These are phyloP conservation scores for Backusella parvicylindrica DNA, from an alignment of 192 early-diverging fungal species.

Conservation along the genomic window DNA sequence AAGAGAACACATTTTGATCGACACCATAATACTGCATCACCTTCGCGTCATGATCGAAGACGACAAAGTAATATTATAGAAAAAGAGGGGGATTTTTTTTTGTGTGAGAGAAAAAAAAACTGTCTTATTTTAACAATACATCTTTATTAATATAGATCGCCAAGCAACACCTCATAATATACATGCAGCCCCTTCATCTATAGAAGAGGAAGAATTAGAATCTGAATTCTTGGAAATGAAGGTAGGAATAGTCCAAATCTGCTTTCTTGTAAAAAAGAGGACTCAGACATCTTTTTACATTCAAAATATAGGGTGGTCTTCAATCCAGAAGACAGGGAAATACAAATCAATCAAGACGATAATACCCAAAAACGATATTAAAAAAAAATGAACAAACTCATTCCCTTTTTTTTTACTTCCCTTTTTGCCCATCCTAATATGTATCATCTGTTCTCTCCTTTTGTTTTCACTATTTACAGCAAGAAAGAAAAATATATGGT, in stretches of 20 bases:
- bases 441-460: neutral
- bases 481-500: neutral
- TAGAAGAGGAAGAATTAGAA: slow-evolving; percentile 33
- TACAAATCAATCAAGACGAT: slow-evolving; percentile 12
- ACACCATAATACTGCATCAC: neutral
- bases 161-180: slow-evolving; percentile 21
- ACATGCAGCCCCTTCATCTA: slow-evolving; percentile 20
- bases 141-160: slow-evolving; percentile 17
- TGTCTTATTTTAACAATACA: neutral
- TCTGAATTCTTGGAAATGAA: slow-evolving; percentile 29
- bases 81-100: too few relatives aligned
- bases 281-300: neutral
- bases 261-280: neutral
- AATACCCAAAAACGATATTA: neutral
- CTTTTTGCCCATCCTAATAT: neutral
- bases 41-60: slow-evolving; percentile 20
- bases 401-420: neutral
- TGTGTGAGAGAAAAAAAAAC: neutral
- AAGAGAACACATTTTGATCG: slow-evolving; percentile 16
- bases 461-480: neutral
- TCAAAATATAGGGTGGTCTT: neutral
- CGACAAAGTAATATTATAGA: slow-evolving; percentile 14
- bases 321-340: slow-evolving; percentile 3
- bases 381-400: neutral
- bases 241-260: slow-evolving; percentile 6